These are phyloP conservation scores for Periconia sp. DNA, from an alignment of 2,329 filamentous ascomycete genomes.

Conservation along the genomic window DNA sequence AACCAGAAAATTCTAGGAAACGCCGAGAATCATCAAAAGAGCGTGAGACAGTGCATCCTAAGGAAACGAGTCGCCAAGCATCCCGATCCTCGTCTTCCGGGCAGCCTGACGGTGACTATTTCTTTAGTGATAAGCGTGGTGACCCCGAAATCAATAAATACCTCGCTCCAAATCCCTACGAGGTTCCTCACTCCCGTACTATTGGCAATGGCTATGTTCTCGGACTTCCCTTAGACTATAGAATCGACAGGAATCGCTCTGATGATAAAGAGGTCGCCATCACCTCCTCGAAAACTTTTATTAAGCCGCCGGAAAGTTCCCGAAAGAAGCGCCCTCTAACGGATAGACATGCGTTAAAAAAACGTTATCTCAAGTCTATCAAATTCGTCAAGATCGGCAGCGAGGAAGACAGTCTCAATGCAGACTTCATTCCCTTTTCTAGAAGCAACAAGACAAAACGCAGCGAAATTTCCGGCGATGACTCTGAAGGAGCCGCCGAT, in stretches of 20 bases:
- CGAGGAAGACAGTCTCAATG: constrained; percentile 2
- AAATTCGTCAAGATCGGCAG: constrained; percentile 23
- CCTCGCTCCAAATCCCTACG: constrained; percentile 71
- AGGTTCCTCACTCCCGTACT: constrained; percentile 71
- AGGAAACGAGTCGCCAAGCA: not conserved
- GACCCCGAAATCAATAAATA: constrained; percentile 76
- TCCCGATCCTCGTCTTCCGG: not conserved
- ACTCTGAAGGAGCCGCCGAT: constrained; percentile 18
- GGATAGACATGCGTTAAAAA: constrained; percentile 19
- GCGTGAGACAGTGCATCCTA: not conserved
- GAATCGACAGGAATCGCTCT: constrained; percentile 67
- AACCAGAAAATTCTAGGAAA: not conserved
- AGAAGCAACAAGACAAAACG: constrained; percentile 22
- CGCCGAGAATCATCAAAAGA: not conserved
- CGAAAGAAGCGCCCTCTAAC: constrained; percentile 52
- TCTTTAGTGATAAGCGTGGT: constrained; percentile 66
- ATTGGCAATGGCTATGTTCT: constrained; percentile 70
- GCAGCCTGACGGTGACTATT: constrained; percentile 11
- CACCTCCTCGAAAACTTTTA: no score
- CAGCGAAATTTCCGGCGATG: constrained; percentile 16
- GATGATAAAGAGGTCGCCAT: constrained; percentile 51
- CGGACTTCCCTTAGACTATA: constrained; percentile 61
- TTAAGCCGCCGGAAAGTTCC: constrained; percentile 39
- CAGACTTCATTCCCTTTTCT: constrained; percentile 37
- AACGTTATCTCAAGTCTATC: constrained; percentile 25